phyloP scores from a whole-genome alignment of 805 yeast species.

The Candida railenensis region DNA sequence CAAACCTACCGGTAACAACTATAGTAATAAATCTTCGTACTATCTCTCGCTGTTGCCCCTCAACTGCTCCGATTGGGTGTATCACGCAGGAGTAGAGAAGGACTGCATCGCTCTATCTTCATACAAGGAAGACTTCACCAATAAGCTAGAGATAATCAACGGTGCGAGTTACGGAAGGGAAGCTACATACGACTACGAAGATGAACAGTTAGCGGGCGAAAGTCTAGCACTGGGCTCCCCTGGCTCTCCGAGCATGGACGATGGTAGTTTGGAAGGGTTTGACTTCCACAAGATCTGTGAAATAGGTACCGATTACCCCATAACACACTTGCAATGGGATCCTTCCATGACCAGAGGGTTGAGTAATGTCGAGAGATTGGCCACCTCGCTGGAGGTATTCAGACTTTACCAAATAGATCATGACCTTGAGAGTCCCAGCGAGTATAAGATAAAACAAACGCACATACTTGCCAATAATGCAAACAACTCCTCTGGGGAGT shows the following conservation, averaged over 20 bases:
- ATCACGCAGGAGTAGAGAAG: constrained; percentile 14
- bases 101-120: constrained; percentile 70
- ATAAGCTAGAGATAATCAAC: constrained; percentile 55
- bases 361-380: constrained; percentile 45
- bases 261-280: constrained; percentile 26
- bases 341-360: constrained; percentile 40
- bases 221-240: constrained; percentile 9
- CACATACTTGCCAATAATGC: constrained; percentile 41
- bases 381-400: constrained; percentile 71
- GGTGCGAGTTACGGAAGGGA: constrained; percentile 28
- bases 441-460: constrained; percentile 37
- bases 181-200: constrained; percentile 8
- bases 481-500: constrained; percentile 16
- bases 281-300: constrained; percentile 52
- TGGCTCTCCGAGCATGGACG: constrained; percentile 5
- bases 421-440: constrained; percentile 28
- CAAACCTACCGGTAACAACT: neutral
- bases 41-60: constrained; percentile 4
- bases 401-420: constrained; percentile 60
- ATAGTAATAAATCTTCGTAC: constrained; percentile 1
- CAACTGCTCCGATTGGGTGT: constrained; percentile 5
- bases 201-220: constrained; percentile 15
- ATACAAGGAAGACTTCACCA: constrained; percentile 73
- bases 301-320: constrained; percentile 59
- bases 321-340: constrained; percentile 76